Evolutionary conservation across 768 basidiomycete genomes (phyloP), one percentile per base, ranked within the genome.

Genomic region (Boletus rufocinnamomeus): DNA sequence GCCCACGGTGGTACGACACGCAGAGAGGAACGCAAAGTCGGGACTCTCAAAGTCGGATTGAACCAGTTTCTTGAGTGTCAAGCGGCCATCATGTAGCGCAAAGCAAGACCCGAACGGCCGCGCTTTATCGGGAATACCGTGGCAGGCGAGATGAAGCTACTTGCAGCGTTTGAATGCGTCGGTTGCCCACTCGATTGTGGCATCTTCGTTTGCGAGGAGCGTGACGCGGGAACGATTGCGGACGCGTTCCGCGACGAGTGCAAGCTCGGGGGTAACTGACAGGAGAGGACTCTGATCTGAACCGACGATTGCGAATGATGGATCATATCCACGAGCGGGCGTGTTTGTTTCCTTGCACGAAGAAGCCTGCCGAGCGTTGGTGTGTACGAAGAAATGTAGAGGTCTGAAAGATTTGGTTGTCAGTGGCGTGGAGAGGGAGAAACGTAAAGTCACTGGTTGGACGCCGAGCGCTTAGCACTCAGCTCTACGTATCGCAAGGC

Each of bases 91-190:
- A 14, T 49, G 43, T 25, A 64, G 14, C 7, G 59, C 58, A 28
- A 65, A 65, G 10, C 8, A 52, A 4, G 63, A 64, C 13, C 63
- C 46, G 25, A 68, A 63, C 3, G 70, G 64, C 5, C 60, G 45
- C 1, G 6, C 6, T 2, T 3, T 4, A 13, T 59, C 43, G 2
- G 55, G 64, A n/a, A 48, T 50, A 3, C 65, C 70, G 41, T 72
- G 70, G 37, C 70, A 71, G 2, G 68, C 64, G 37, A 71, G 63
- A n/a, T 72, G 70, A 3, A 65, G 60, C 66, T 64, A 71, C 1
- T 47, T 27, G 52, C 62, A 50, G 14, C 21, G n/a, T 17, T 34
- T 27, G 7, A 69, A 37, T 10, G 32, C 43, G 7, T 58, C 19
- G 16, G 58, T 25, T 4, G 67, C 57, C 1, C 13, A 23, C 6